Base-by-base conservation (phyloP, 177 flowering plant genomes). In the Vitis hybrid region DNA sequence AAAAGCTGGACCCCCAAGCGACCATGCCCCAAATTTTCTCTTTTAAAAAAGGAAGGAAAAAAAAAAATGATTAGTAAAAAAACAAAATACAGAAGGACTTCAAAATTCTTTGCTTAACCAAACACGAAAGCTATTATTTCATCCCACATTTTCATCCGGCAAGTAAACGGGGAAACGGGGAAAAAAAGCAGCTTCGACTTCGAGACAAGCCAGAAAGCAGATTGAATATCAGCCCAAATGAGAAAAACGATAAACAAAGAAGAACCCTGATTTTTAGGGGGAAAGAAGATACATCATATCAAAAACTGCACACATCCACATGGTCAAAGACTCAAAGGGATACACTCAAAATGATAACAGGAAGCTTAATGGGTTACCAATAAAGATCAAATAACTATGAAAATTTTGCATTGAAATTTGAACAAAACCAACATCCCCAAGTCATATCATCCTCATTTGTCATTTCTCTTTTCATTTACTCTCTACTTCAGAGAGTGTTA, bases 141-240 rank as follows among this genome's bases (percentile, higher is more conserved):
- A 56, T 67, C 70, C 56, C 70, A 39, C 7, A 58, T 67, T 72
- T 60, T 54, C 48, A 80, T 67, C 86, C 85, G 75, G 85, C 83
- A 83, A 80, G 71, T 45, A 72, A 78, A 76, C 84, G 81, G 86
- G 73, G 73, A 80, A 81, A 65, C 79, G 34, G 86, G 85, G 56
- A 75, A 83, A 79, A 70, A 82, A 83, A 76, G 79, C 67, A 58
- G 60, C 75, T 70, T 75, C 76, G 78, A 81, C 80, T 72, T 76
- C 76, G 76, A 75, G 75, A 70, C 79, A 81, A 75, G 65, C 68
- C 75, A 72, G 79, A 85, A 80, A 80, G 78, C 57, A 17, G 51
- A 30, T 45, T 62, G 54, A 70, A 75, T 45, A 65, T 71, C 70
- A 65, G 69, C 60, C 62, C 72, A 68, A 51, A 59, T 49, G 54